phyloP scores from a whole-genome alignment of 352 stramenopile genomes.

The Pythium chondricola region DNA sequence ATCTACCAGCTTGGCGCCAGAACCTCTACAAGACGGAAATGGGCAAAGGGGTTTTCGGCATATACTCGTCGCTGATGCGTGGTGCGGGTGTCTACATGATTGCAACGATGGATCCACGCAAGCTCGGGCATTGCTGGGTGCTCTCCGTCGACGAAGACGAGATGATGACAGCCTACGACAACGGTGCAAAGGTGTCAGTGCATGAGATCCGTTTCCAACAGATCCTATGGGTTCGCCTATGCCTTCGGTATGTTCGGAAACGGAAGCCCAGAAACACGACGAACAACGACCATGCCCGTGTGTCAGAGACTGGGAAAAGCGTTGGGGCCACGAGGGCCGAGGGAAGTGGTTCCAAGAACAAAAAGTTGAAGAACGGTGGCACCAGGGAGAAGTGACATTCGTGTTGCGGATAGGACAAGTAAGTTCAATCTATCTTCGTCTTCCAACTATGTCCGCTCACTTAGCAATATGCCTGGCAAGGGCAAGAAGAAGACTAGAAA shows the following conservation, averaged over 20 bases:
- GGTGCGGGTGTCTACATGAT: conserved; percentile 3
- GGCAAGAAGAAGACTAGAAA: no score
- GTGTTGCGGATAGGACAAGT: no score
- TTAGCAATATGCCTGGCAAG: no score
- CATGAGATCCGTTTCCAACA: not conserved
- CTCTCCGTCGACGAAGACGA: conserved; percentile 1
- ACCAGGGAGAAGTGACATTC: no score
- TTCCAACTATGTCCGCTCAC: no score
- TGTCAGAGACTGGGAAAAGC: no score
- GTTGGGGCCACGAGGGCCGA: not conserved
- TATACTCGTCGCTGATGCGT: not conserved
- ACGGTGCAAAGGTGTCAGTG: not conserved
- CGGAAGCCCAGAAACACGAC: not conserved
- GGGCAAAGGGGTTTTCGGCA: not conserved
- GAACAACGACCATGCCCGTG: no score
- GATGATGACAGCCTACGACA: conserved; percentile 6
- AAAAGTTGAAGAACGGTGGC: no score
- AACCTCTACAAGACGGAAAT: conserved; percentile 5
- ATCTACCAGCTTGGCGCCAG: not conserved
- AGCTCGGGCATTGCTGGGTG: not conserved
- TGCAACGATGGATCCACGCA: not conserved
- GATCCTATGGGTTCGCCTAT: conserved; percentile 1
- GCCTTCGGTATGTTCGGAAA: not conserved
- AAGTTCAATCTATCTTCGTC: no score
- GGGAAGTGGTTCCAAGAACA: no score